Evolutionary conservation across 2,329 filamentous ascomycete genomes (phyloP).

Genomic region (Acarospora socialis): DNA sequence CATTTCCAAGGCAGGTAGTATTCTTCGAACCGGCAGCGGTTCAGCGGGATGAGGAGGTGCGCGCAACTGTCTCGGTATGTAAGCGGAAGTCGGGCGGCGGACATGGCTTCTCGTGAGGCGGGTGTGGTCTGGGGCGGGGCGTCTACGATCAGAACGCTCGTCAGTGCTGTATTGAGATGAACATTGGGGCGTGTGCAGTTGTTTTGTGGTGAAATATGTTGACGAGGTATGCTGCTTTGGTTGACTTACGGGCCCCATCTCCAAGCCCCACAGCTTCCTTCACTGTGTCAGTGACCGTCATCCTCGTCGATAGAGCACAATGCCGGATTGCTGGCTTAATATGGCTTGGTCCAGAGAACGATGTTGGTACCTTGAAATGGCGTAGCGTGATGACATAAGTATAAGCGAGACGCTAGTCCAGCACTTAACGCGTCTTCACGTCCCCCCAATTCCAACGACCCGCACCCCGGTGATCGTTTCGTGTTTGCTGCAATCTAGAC

Average conservation of each 20-base stretch:
- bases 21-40: conserved; percentile 80
- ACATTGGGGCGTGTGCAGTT: too few relatives aligned
- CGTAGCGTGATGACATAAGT: too few relatives aligned
- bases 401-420: too few relatives aligned
- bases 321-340: background rate
- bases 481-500: too few relatives aligned
- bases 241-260: conserved; percentile 26
- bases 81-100: conserved; percentile 72
- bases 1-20: conserved; percentile 98
- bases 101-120: conserved; percentile 84
- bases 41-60: conserved; percentile 84
- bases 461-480: too few relatives aligned
- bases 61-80: conserved; percentile 94
- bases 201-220: too few relatives aligned
- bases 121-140: conserved; percentile 2
- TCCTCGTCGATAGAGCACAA: conserved; percentile 15
- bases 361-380: too few relatives aligned
- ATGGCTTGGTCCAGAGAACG: too few relatives aligned
- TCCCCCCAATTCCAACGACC: too few relatives aligned
- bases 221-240: too few relatives aligned
- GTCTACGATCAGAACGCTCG: conserved; percentile 7
- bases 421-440: too few relatives aligned
- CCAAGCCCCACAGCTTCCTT: conserved; percentile 35
- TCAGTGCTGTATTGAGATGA: conserved; percentile 1
- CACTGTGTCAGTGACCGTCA: conserved; percentile 34